phyloP scores from a whole-genome alignment of 352 stramenopile species.

The Pythium monospermum region DNA sequence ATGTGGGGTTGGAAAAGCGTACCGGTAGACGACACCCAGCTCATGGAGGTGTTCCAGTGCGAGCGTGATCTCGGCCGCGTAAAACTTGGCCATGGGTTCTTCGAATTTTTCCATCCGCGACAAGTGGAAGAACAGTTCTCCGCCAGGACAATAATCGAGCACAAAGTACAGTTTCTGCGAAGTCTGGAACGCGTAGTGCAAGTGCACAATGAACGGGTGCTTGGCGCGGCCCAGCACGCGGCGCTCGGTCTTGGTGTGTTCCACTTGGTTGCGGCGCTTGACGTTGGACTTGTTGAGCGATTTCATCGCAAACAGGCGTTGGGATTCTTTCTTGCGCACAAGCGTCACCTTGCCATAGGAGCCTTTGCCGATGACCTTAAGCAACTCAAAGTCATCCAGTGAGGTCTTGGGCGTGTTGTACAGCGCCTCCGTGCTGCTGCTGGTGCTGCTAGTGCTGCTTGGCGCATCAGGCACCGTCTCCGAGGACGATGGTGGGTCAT shows the following conservation, averaged over 20 bases:
- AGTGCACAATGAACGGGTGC: constrained; percentile 90
- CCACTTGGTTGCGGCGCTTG: constrained; percentile 80
- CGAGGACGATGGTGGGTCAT: constrained; percentile 25
- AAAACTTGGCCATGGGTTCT: constrained; percentile 85
- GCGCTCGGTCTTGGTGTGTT: constrained; percentile 80
- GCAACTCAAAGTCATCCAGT: constrained; percentile 90
- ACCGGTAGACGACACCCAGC: constrained; percentile 85
- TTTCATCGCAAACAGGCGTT: constrained; percentile 82
- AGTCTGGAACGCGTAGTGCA: constrained; percentile 91
- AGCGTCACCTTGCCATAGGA: constrained; percentile 91
- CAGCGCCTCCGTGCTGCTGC: constrained; percentile 43
- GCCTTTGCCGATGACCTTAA: constrained; percentile 91
- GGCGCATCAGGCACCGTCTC: constrained; percentile 29
- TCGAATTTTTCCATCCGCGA: constrained; percentile 88
- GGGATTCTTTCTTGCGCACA: constrained; percentile 67
- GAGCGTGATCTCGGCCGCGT: constrained; percentile 88
- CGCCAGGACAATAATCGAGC: constrained; percentile 88
- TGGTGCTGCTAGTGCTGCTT: constrained; percentile 27
- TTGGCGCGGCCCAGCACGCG: constrained; percentile 84
- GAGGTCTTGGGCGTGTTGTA: constrained; percentile 89
- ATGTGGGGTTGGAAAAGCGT: background rate
- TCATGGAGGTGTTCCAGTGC: constrained; percentile 88
- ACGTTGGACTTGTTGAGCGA: constrained; percentile 89
- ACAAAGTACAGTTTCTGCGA: constrained; percentile 91
- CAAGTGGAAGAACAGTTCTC: constrained; percentile 89